Percentiles rank a stretch among this genome's conserved stretches.
These are phyloP conservation scores for Emydomyces testavorans DNA, from an alignment of 2,329 filamentous ascomycete species.

Conservation along the genomic window DNA sequence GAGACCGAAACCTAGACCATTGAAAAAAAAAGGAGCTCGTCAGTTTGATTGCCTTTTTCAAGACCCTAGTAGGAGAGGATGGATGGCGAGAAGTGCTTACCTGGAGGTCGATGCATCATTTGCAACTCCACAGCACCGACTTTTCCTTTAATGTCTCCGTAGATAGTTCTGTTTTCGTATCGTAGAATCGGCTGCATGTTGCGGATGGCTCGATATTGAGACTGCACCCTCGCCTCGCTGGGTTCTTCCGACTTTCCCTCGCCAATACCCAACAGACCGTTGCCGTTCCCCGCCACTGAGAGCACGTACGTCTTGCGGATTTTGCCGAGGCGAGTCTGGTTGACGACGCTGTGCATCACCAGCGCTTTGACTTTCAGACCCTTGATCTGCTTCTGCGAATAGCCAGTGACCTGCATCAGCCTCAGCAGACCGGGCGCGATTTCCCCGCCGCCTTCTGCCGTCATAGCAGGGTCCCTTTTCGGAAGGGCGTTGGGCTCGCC, in stretches of 20 bases:
- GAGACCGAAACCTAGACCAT: conserved; percentile 68
- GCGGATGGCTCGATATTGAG: conserved; percentile 67
- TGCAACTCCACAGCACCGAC: conserved; percentile 77
- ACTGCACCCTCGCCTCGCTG: conserved; percentile 56
- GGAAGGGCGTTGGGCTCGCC: conserved; percentile 16
- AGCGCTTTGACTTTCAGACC: conserved; percentile 58
- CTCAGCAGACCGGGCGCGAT: conserved; percentile 27
- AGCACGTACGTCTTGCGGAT: conserved; percentile 65
- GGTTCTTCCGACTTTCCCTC: conserved; percentile 76
- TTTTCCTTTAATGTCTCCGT: conserved; percentile 71
- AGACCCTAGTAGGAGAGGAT: no score
- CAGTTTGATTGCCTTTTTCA: no score
- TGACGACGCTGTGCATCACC: conserved; percentile 62
- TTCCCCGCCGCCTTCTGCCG: conserved; percentile 18
- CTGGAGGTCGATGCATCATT: conserved; percentile 72
- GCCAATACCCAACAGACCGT: conserved; percentile 77
- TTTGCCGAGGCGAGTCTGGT: conserved; percentile 96
- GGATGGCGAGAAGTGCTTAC: conserved; percentile 39
- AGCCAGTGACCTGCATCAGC: conserved; percentile 48
- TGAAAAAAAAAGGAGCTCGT: not conserved
- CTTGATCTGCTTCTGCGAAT: conserved; percentile 38
- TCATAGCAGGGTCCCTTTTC: conserved; percentile 16
- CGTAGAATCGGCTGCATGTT: conserved; percentile 88
- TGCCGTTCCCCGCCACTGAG: conserved; percentile 72
- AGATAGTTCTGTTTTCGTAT: conserved; percentile 89